Conservation (phyloP, 768 basidiomycete genomes). For the Psilocybe azurescens region DNA sequence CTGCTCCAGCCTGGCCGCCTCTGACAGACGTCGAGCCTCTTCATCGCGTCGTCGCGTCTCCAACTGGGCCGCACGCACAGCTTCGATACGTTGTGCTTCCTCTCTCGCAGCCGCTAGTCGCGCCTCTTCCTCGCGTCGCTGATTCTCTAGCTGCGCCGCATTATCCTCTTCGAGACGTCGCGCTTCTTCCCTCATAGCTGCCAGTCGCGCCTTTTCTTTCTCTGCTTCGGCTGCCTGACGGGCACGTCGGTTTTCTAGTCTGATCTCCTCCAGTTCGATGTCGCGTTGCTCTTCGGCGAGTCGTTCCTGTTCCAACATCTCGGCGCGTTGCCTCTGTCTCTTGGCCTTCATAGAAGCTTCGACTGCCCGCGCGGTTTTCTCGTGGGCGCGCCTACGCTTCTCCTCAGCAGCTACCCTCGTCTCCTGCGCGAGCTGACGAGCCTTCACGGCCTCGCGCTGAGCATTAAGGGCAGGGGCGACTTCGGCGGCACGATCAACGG, state of each 20-base stretch:
- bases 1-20: not conserved
- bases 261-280: too few species aligned
- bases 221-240: not conserved
- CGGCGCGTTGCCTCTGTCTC: not conserved
- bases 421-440: not conserved
- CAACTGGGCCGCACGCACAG: not conserved
- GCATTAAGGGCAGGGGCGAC: not conserved
- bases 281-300: not conserved
- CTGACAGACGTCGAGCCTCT: slow-evolving; percentile 1
- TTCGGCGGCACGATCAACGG: not conserved
- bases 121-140: not conserved
- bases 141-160: not conserved
- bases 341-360: not conserved
- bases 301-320: not conserved
- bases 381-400: not conserved
- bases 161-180: not conserved
- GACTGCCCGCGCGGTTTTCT: not conserved
- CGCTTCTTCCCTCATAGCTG: not conserved
- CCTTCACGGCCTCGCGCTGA: not conserved
- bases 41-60: not conserved
- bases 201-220: not conserved
- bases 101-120: not conserved
- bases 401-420: not conserved
- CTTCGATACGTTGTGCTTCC: not conserved
- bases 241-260: too few species aligned